Percentiles rank a stretch among this genome's conserved stretches.
Evolutionary conservation across 1,284 basidiomycete species (phyloP).

Genomic region (Crepidotus sp.): DNA sequence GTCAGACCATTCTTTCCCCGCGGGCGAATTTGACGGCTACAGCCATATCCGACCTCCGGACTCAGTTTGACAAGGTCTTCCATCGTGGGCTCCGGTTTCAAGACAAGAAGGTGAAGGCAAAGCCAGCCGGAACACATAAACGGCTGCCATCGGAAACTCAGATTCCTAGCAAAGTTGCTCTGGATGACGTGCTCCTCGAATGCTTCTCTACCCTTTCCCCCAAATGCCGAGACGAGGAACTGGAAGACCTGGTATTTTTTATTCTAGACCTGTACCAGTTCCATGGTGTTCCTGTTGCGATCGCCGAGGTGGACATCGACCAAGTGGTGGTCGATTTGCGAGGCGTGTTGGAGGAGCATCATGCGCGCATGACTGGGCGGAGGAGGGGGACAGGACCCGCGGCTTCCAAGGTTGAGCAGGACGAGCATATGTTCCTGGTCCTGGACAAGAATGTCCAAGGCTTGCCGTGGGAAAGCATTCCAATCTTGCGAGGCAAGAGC

Average conservation of each 20-base stretch:
- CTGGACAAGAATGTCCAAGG: conserved; percentile 87
- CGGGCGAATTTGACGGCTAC: conserved; percentile 38
- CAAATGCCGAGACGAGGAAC: conserved; percentile 82
- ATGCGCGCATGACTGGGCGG: conserved; percentile 30
- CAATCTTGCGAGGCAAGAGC: conserved; percentile 74
- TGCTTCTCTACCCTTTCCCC: conserved; percentile 81
- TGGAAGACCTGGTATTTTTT: conserved; percentile 94
- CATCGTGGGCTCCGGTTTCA: conserved; percentile 51
- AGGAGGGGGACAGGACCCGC: conserved; percentile 19
- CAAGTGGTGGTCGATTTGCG: conserved; percentile 75
- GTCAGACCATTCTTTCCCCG: conserved; percentile 65
- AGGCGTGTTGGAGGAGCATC: conserved; percentile 61
- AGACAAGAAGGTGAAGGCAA: conserved; percentile 40
- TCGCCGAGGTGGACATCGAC: conserved; percentile 89
- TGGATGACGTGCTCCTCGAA: conserved; percentile 72
- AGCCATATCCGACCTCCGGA: conserved; percentile 47
- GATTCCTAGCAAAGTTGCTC: conserved; percentile 39
- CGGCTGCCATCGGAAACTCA: conserved; percentile 30
- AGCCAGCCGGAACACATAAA: conserved; percentile 25
- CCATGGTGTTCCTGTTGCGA: conserved; percentile 81
- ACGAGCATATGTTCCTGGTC: conserved; percentile 79
- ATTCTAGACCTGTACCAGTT: conserved; percentile 91
- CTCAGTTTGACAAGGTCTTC: conserved; percentile 69
- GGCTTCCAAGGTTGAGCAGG: conserved; percentile 24
- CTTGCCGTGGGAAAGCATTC: conserved; percentile 95